Evolutionary conservation across 2,329 filamentous ascomycete genomes (phyloP), one percentile per base, ranked within the genome.

Genomic region (Aspergillus bombycis): DNA sequence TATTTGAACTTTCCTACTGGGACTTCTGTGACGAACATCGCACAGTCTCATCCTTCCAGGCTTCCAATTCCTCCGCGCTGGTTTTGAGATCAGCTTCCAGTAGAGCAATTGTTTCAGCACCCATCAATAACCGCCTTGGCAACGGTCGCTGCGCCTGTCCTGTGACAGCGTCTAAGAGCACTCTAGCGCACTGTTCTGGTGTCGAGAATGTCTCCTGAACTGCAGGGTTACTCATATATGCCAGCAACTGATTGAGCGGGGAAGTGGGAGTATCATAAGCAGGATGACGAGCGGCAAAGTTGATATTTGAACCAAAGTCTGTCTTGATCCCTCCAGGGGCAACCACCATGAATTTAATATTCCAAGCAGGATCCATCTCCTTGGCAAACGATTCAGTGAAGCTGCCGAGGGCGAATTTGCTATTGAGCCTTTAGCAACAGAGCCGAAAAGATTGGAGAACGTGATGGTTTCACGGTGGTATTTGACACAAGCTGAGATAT

Each of bases 11-110:
- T 28, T 28, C 26, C 26, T 28, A 28, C 26, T 28, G 26, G 26
- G 26, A 34, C 32, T 14, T 41, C 43, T 10, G n/a, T 11, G 43
- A 45, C 19, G 60, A 61, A 28, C 58, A 54, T 19, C 53, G 45
- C 36, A 55, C 34, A 14, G 58, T 56, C 53, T 60, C 53, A n/a
- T n/a, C 53, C 53, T 53, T 57, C 58, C 53, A 56, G n/a, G 26
- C 48, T 21, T 61, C 41, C n/a, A 61, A 12, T 19, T 61, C 58
- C 9, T 48, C 36, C 26, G 58, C 21, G 3, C 16, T 41, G 23
- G 32, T 46, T 46, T 64, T 52, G 10, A 64, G 23, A 45, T 60
- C 55, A 2, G 16, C 41, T 10, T 46, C 36, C 9, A 61, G 21
- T 45, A 46, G n/a, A 3, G 45, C 45, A 46, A 62, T 62, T 7